Conservation (phyloP, 1,284 basidiomycete species). For the Phlebopus sp. region DNA sequence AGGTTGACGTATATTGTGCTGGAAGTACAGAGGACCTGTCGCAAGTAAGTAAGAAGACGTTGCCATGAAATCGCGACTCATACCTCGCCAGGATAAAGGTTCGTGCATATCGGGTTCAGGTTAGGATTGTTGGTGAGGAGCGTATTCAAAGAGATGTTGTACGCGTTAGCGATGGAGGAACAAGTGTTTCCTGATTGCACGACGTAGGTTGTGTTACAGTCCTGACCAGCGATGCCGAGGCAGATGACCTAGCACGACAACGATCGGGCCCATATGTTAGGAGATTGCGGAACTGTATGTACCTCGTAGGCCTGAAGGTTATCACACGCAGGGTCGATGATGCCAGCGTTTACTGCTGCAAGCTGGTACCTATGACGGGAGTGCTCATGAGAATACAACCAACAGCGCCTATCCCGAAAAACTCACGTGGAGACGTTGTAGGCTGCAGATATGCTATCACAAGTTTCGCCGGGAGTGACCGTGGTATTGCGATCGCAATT, state of each 20-base stretch:
- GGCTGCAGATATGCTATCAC: conserved; percentile 42
- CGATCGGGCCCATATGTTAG: not conserved
- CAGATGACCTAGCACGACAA: conserved; percentile 34
- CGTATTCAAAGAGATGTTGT: conserved; percentile 38
- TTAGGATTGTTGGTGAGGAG: conserved; percentile 56
- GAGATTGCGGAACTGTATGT: not conserved
- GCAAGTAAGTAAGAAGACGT: conserved; percentile 2
- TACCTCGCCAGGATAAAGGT: conserved; percentile 45
- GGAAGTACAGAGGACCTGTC: conserved; percentile 27
- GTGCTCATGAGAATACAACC: not conserved
- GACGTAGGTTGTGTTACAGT: conserved; percentile 41
- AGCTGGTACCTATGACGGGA: conserved; percentile 38
- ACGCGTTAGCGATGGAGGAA: conserved; percentile 32
- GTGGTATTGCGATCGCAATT: conserved; percentile 41
- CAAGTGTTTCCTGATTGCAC: conserved; percentile 43
- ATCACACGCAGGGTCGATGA: conserved; percentile 35
- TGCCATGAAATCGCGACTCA: not conserved
- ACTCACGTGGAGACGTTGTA: conserved; percentile 44
- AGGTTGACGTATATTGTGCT: conserved; percentile 21
- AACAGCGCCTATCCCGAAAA: too few species aligned
- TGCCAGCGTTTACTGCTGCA: conserved; percentile 33
- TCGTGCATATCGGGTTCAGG: conserved; percentile 44
- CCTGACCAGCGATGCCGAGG: conserved; percentile 41
- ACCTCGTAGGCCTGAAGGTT: conserved; percentile 36
- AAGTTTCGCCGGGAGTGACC: conserved; percentile 37